phyloP scores from a whole-genome alignment of 495 filamentous ascomycete genomes.

The Podospora anserina region DNA sequence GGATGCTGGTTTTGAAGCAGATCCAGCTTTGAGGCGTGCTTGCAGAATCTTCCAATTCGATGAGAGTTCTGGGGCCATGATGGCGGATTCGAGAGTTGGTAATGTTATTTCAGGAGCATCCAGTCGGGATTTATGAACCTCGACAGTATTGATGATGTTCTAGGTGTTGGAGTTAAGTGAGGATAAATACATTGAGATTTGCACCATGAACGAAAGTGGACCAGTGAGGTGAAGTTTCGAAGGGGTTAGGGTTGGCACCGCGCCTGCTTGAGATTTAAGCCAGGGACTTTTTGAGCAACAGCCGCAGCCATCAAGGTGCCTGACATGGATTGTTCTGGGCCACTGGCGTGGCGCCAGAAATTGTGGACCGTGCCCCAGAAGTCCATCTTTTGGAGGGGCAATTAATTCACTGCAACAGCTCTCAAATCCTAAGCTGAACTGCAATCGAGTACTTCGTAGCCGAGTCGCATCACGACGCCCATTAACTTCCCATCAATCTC shows the following conservation, averaged over 20 bases:
- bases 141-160: neutral
- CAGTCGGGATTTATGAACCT: neutral
- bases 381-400: conserved; percentile 3
- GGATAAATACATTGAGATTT: neutral
- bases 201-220: neutral
- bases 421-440: neutral
- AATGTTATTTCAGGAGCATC: neutral
- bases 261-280: too few relatives aligned
- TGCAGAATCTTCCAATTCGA: conserved; percentile 11
- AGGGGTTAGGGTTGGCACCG: neutral
- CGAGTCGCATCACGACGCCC: neutral
- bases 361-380: neutral
- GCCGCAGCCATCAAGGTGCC: conserved; percentile 5
- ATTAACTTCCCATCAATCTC: conserved; percentile 7
- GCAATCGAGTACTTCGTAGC: neutral
- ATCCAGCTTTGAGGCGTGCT: conserved; percentile 8
- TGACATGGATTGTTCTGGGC: neutral
- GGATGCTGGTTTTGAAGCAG: conserved; percentile 1
- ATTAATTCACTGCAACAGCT: neutral
- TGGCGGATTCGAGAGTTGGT: neutral
- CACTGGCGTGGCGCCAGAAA: neutral
- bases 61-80: conserved; percentile 10
- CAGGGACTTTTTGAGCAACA: too few relatives aligned
- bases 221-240: neutral
- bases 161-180: neutral